Evolutionary conservation across 2,329 filamentous ascomycete genomes (phyloP).

Genomic region (Neoscytalidium dimidiatum): DNA sequence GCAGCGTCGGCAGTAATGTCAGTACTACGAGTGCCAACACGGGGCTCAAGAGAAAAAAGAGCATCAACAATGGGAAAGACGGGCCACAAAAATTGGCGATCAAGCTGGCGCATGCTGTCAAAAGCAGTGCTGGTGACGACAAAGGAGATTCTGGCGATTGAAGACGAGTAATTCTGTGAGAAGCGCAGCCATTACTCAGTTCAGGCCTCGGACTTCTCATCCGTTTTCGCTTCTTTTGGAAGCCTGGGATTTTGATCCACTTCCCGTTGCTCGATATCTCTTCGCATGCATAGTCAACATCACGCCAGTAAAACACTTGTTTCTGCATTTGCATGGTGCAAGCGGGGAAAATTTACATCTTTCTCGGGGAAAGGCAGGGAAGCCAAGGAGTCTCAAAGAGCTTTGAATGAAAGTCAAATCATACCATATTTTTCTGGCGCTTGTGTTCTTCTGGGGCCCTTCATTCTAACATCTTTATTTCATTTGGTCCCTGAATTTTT

Average conservation of each 20-base stretch:
- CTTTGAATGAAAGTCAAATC: slow-evolving; percentile 11
- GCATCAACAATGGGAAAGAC: slow-evolving; percentile 46
- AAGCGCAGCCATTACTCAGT: background rate
- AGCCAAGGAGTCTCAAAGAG: background rate
- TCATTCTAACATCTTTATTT: background rate
- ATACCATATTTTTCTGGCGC: background rate
- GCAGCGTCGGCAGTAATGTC: slow-evolving; percentile 26
- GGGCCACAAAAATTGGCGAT: slow-evolving; percentile 42
- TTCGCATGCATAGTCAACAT: background rate
- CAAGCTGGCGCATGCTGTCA: slow-evolving; percentile 36
- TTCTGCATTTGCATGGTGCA: slow-evolving; percentile 9
- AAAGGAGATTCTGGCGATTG: slow-evolving; percentile 2
- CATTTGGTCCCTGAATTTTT: background rate
- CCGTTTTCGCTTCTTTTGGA: background rate
- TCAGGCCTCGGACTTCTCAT: background rate
- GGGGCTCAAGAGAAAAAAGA: slow-evolving; percentile 40
- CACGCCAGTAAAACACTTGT: background rate
- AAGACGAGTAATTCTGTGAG: background rate
- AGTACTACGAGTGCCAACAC: slow-evolving; percentile 28
- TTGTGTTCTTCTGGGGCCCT: background rate
- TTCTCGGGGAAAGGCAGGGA: background rate
- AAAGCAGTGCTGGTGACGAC: slow-evolving; percentile 29
- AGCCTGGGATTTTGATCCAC: background rate
- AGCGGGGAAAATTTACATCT: slow-evolving; percentile 5
- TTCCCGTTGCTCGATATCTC: background rate